Evolutionary conservation across 169 alveolate species (phyloP).

Genomic region (Eimeria sp.): DNA sequence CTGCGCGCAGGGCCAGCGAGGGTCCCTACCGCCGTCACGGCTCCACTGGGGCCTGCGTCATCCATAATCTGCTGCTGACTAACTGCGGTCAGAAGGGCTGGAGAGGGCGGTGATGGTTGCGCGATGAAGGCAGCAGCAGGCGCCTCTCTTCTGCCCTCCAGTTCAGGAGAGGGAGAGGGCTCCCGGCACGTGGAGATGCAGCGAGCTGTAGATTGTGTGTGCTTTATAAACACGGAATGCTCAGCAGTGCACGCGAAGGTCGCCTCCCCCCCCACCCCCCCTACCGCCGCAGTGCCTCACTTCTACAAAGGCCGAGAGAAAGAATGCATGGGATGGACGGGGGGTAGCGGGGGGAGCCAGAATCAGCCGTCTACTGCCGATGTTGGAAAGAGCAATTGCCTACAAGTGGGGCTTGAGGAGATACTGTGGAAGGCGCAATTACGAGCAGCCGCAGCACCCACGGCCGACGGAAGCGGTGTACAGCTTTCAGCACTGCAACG

Average conservation of each 20-base stretch:
- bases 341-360: background rate
- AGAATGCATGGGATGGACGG: background rate
- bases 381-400: background rate
- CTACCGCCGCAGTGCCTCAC: background rate
- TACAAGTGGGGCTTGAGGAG: background rate
- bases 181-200: background rate
- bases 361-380: background rate
- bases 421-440: slow-evolving; percentile 23
- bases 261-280: slow-evolving; percentile 1
- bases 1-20: background rate
- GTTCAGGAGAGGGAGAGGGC: background rate
- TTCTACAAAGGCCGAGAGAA: background rate
- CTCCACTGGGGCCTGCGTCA: background rate
- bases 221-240: background rate
- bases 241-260: background rate
- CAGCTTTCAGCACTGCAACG: background rate
- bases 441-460: slow-evolving; percentile 20
- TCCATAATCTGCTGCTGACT: background rate
- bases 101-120: background rate
- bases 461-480: slow-evolving; percentile 52
- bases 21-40: background rate
- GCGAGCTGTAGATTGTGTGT: background rate
- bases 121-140: background rate
- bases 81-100: background rate
- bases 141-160: background rate